Base-by-base conservation (phyloP, 306 rosid genomes). In the Casuarina glauca region DNA sequence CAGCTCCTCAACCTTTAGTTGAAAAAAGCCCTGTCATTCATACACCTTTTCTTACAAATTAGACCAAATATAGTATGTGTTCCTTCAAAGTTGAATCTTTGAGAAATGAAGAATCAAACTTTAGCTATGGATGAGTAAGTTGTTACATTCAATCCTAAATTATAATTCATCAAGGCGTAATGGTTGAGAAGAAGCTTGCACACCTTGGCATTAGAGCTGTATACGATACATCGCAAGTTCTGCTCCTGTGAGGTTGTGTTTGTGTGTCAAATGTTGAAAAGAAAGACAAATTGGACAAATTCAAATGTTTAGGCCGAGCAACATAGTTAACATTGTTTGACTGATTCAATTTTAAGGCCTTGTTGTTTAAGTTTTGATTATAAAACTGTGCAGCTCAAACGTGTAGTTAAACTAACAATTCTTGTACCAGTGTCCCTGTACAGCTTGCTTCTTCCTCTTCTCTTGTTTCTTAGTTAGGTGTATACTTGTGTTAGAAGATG, bases 361-460 rank as follows among this genome's bases (percentile, higher is more conserved):
- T 39, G 43, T 12, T 13, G 69, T 16, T 52, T 71, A 26, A 19
- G 19, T 78, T 57, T 36, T 38, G 41, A 19, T 16, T n/a, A 36
- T 57, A 50, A 12, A 16, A 32, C 17, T 13, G 11, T 64, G 50
- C 5, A 61, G 16, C 0, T 55, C 43, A 75, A 50, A 43, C 15
- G 11, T 74, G 50, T 43, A 41, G 54, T 16, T 64, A 74, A 69
- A 78, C 52, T 1, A 2, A 26, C 51, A 70, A 74, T 54, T 74
- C 67, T 52, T 60, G 78, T 48, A 81, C 36, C 74, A 77, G 76
- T 73, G 54, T 81, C 48, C 71, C 64, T 70, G 69, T 66, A 82
- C 81, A 76, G 67, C 80, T 83, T 80, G 51, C 49, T 38, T 82
- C 41, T 68, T 13, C 76, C 67, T 11, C 20, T 16, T 32, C 36